Evolutionary conservation across 495 filamentous ascomycete genomes (phyloP), one percentile per base, ranked within the genome.

Genomic region (Talaromyces trachyspermus): DNA sequence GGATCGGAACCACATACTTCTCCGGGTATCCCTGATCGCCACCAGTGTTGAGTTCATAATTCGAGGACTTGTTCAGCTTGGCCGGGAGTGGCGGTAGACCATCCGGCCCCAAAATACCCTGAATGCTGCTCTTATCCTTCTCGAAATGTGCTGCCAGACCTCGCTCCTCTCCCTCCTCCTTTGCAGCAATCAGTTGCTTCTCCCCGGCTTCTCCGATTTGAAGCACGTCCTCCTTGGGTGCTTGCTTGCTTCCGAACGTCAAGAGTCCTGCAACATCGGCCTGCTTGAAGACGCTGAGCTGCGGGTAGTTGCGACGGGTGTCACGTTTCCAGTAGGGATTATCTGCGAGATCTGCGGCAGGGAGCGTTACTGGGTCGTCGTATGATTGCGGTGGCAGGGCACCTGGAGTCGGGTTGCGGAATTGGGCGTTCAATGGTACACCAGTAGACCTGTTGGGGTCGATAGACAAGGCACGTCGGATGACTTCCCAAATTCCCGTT

Each of bases 311-410:
- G 57, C 94, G 81, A 40, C 92, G 85, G 43, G 72, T 66, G 56
- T 98, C 92, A 47, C 92, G 89, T 71, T 94, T 94, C 87, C 89
- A 98, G 79, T 98, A 98, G 30, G 92, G 80, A 67, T 98, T 98
- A 60, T 95, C 92, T 55, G 92, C 92, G 52, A 98, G 80, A 65
- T 99, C 92, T 46, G 80, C 89, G 2, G 92, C 87, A n/a, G 94
- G 92, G 0, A 86, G 26, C 10, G 91, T 96, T 40, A 94, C 86
- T 12, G 89, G 89, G 60, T 97, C 94, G 62, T 87, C 81, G 69
- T 95, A 98, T 22, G 64, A 61, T 18, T 76, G 59, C 20, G 94
- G 89, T 55, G 88, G 83, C 60, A 83, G 71, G 51, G 77, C 73
- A 52, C 88, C 92, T 5, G 94, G 94, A 0, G 89, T 70, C 29